Conservation (phyloP, 1,284 basidiomycete species). For the Takashimella tepidaria region DNA sequence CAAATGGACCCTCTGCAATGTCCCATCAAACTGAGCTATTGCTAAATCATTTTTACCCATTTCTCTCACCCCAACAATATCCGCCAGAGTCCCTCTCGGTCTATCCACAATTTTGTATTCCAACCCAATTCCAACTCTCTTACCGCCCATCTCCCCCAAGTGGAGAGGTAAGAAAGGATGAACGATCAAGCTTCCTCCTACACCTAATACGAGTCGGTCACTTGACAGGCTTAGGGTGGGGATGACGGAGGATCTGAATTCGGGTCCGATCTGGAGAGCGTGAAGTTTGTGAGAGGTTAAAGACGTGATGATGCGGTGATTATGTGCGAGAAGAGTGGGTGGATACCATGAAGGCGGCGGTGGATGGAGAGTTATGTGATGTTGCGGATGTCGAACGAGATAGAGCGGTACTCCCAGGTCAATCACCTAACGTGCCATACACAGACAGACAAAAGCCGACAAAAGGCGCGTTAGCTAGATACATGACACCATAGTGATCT, state of each 20-base stretch:
- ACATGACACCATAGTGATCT: too few species aligned
- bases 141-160: slow-evolving; percentile 3
- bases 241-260: slow-evolving; percentile 34
- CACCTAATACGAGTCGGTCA: slow-evolving; percentile 28
- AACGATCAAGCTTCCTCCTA: slow-evolving; percentile 27
- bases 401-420: slow-evolving; percentile 32
- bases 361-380: slow-evolving; percentile 23
- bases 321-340: slow-evolving; percentile 16
- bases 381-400: slow-evolving; percentile 23
- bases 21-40: slow-evolving; percentile 39
- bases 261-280: slow-evolving; percentile 34
- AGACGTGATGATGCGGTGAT: slow-evolving; percentile 19
- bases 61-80: slow-evolving; percentile 32
- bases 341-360: slow-evolving; percentile 17
- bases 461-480: too few species aligned
- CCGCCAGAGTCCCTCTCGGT: slow-evolving; percentile 20
- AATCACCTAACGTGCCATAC: slow-evolving; percentile 30
- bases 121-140: slow-evolving; percentile 6
- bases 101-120: slow-evolving; percentile 21
- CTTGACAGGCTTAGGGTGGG: slow-evolving; percentile 26
- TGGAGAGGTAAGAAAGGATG: slow-evolving; percentile 24
- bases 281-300: slow-evolving; percentile 24
- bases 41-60: slow-evolving; percentile 15
- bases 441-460: too few species aligned
- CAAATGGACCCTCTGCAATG: slow-evolving; percentile 26